These are phyloP conservation scores for Didymella keratinophila DNA, from an alignment of 2,329 filamentous ascomycete genomes.

Conservation along the genomic window DNA sequence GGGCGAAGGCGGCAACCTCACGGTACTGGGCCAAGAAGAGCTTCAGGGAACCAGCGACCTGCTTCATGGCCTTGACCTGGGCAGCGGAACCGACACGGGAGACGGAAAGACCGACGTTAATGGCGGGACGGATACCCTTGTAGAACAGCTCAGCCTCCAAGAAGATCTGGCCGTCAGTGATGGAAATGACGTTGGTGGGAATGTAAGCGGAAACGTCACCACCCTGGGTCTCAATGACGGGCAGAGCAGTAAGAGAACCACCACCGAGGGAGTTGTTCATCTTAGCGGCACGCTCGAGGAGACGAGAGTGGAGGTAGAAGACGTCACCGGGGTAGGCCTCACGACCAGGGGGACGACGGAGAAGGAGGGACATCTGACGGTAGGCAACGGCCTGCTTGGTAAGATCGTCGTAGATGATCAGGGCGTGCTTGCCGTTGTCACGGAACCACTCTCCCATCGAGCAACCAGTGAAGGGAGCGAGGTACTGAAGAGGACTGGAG, in stretches of 20 bases:
- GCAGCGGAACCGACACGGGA: constrained; percentile 99
- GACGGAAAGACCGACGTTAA: constrained; percentile 99
- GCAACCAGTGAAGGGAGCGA: constrained; percentile 87
- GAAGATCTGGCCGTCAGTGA: constrained; percentile 99
- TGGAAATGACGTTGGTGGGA: constrained; percentile 99
- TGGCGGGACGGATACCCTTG: constrained; percentile 99
- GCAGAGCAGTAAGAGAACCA: constrained; percentile 96
- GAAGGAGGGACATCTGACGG: constrained; percentile 98
- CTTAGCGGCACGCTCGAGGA: constrained; percentile 99
- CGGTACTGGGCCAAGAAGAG: constrained; percentile 99
- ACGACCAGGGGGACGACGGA: constrained; percentile 97
- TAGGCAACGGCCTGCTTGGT: constrained; percentile 98
- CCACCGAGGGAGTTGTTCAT: constrained; percentile 95
- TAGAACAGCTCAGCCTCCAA: constrained; percentile 99
- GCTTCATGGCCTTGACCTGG: constrained; percentile 99
- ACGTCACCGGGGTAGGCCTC: constrained; percentile 96
- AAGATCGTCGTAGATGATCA: constrained; percentile 93
- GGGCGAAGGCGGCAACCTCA: constrained; percentile 99
- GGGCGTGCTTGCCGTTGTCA: constrained; percentile 85
- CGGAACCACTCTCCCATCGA: constrained; percentile 63
- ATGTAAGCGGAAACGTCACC: constrained; percentile 99
- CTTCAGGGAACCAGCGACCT: constrained; percentile 99
- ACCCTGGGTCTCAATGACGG: constrained; percentile 96
- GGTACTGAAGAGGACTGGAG: constrained; percentile 74
- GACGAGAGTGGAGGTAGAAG: constrained; percentile 67